Evolutionary conservation across 768 basidiomycete genomes (phyloP).

Genomic region (Lactarius pseudohatsudake): DNA sequence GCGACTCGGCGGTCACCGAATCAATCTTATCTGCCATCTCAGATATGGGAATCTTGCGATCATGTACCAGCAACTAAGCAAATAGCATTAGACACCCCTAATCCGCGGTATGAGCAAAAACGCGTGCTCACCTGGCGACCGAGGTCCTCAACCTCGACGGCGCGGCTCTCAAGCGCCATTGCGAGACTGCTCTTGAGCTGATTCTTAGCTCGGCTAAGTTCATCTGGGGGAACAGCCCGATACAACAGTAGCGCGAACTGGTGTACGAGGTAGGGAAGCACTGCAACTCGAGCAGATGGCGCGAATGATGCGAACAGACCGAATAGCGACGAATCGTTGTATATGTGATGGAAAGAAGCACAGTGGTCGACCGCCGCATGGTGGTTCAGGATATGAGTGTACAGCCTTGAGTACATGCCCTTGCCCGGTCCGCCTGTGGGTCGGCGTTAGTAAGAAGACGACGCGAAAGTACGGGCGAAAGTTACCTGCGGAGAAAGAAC

Average conservation of each 20-base stretch:
- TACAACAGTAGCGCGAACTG: conserved; percentile 84
- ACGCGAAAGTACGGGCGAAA: neutral
- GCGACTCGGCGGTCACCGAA: conserved; percentile 62
- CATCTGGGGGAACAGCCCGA: conserved; percentile 58
- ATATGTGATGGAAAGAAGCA: conserved; percentile 96
- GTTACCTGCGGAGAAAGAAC: conserved; percentile 89
- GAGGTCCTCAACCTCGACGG: conserved; percentile 84
- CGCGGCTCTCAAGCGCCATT: conserved; percentile 91
- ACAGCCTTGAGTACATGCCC: conserved; percentile 97
- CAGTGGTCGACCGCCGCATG: conserved; percentile 94
- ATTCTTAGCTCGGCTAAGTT: conserved; percentile 88
- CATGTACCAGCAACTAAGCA: conserved; percentile 75
- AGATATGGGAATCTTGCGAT: conserved; percentile 78
- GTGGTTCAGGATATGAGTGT: conserved; percentile 94
- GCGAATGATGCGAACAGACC: conserved; percentile 87
- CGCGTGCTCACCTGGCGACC: conserved; percentile 70
- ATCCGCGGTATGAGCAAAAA: neutral
- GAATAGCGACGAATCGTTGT: conserved; percentile 90
- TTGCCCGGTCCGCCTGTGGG: conserved; percentile 87
- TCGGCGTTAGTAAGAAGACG: conserved; percentile 8
- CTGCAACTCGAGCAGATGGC: conserved; percentile 55
- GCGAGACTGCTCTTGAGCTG: conserved; percentile 90
- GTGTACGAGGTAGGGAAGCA: conserved; percentile 82
- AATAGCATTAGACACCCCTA: conserved; percentile 4
- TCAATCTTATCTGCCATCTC: conserved; percentile 93